Base-by-base conservation (phyloP, 768 basidiomycete species). In the Podaxis sp. region DNA sequence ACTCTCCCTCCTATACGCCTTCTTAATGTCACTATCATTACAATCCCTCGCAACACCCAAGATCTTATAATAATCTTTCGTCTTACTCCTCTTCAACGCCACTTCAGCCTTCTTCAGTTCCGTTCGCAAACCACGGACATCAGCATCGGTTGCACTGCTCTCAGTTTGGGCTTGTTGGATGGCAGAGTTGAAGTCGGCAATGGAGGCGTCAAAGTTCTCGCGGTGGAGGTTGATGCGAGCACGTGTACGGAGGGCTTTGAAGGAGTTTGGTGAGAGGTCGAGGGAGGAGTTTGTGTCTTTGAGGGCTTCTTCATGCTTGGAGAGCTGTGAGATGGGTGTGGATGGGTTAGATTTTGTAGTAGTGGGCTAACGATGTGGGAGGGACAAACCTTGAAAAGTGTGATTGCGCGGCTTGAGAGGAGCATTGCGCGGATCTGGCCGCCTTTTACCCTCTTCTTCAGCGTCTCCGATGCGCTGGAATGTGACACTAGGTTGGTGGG, bases 1-100 rank as follows among this genome's bases (percentile, higher is more conserved):
- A 69, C 89, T 91, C 76, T 95, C 91, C 67, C 87, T 83, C 64
- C 95, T 83, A 74, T 98, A 98, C 36, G 84, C 96, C 76, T 95
- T 97, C 80, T 92, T 95, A 68, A 97, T 89, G 28, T 95, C 93
- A 3, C 68, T 55, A 28, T 91, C 90, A 1, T 76, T 77, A 68
- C 87, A 88, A 26, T 88, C 87, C 63, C 85, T 76, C 22, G 79
- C 24, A 3, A 92, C 73, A 20, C 84, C 83, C 28, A 93, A 79
- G 67, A 92, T 92, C 76, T 91, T 91, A 73, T 91, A 92, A 70
- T 93, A 93, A 70, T 95, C 93, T 75, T 94, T 95, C 59, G 90
- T 88, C 79, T 95, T 95, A 77, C 91, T 93, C 66, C 89, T 78
- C 81, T 94, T 95, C 66, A 95, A 77, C 57, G 84, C 87, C 3